Base-by-base conservation (phyloP, 768 basidiomycete genomes). In the Fomitopsis pulvina region DNA sequence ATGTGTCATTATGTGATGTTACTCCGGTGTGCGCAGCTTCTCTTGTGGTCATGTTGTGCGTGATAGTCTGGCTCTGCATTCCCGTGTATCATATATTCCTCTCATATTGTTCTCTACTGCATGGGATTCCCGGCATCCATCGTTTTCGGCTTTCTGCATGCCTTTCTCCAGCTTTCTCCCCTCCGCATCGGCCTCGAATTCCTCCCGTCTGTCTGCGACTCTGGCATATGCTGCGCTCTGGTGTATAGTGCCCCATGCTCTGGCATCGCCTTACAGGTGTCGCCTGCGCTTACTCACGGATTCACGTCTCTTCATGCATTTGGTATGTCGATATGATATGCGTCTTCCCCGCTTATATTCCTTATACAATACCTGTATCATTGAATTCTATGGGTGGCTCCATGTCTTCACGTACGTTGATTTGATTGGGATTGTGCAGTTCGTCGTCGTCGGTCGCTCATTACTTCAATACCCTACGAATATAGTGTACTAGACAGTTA, bases 1-100 rank as follows among this genome's bases (percentile, higher is more conserved):
- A 68, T 91, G 88, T 68, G 69, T 87, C 57, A 76, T 91, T 64
- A 91, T 91, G 88, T 91, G 79, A 88, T 66, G 45, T 43, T 50
- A 18, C 34, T 5, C 14, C 18, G 14, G 34, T 16, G 34, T 18
- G 14, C 14, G 34, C 5, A 16, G 14, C 34, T 37, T 6, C 34
- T 37, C 34, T 37, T 18, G 34, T 18, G 34, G 34, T 18, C 34
- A 37, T 37, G 34, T 37, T 37, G 34, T 37, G 34, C 34, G 34
- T 37, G 34, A 37, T 37, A 37, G 34, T 37, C 34, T n/a, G n/a
- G n/a, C 4, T 37, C 4, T 37, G 6, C 34, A 14, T 37, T 37
- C 18, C 34, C 18, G 34, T 37, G 34, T 37, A 37, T 18, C 34
- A 37, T 37, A 37, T 37, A 14, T 14, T 18, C 14, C 6, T 37